Evolutionary conservation across 257 asterid genomes (phyloP), one percentile per base, ranked within the genome.

Genomic region (Rauvolfia tetraphylla): DNA sequence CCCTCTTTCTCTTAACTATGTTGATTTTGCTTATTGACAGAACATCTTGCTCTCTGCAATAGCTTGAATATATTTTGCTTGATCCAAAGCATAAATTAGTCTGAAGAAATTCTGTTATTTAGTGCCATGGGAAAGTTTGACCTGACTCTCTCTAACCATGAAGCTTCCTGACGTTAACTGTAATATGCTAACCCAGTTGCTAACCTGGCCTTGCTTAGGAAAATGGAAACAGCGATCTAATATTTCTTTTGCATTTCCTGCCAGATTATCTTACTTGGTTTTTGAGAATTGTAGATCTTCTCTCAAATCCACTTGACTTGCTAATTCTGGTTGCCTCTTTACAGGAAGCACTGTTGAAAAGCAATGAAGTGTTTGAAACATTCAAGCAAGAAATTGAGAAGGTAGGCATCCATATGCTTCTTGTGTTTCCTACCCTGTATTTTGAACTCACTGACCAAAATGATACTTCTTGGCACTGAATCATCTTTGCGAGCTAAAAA

Each of bases 301-400:
- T 42, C 18, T 75, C 72, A 25, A 8, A 14, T 57, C 38, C 2
- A 38, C 29, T 22, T 61, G 18, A n/a, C 23, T 42, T 39, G 3
- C 29, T 61, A 58, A 2, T 53, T 20, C 49, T 49, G 63, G 10
- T 29, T 63, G 14, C 62, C 17, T 62, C 56, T 69, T 82, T 73
- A 80, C 95, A 95, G 99, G 99, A 93, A 84, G 98, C 99, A 73
- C 85, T 95, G 76, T 54, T 90, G 88, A 95, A 95, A 88, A 95
- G 99, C 93, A 93, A 93, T 31, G 97, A 93, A 84, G 97, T 95
- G 44, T 95, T 95, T 80, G 99, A 93, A 88, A 91, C 97, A 63
- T 93, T 91, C 57, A 95, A 93, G 90, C 91, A 90, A 86, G 99
- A 95, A 86, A 91, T 93, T 66, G 98, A 95, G 81, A 95, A 93